A percentile compares a stretch with the other conserved stretches of the same genome.
phyloP scores from a whole-genome alignment of 257 asterid genomes.

The Eustoma russellianum region DNA sequence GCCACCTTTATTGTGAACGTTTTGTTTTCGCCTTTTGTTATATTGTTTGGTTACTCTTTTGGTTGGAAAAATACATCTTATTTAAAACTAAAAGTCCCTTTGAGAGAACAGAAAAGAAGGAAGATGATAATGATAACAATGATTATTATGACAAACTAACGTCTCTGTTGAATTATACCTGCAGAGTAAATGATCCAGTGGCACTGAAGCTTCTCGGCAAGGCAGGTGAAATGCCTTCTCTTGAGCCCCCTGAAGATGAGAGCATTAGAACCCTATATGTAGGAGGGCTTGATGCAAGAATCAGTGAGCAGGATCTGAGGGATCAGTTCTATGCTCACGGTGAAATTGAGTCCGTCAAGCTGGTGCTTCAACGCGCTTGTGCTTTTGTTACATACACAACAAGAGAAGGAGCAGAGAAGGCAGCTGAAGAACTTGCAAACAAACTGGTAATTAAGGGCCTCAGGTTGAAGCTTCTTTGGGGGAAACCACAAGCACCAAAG shows the following conservation, averaged over 20 bases:
- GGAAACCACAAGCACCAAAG: slow-evolving; percentile 73
- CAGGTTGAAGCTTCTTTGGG: slow-evolving; percentile 92
- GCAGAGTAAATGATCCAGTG: slow-evolving; percentile 91
- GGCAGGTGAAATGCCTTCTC: slow-evolving; percentile 99
- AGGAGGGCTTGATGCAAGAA: slow-evolving; percentile 89
- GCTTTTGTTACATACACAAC: slow-evolving; percentile 92
- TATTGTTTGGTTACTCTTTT: too few species aligned
- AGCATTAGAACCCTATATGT: slow-evolving; percentile 87
- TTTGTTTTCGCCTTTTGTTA: too few species aligned
- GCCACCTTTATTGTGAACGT: too few species aligned
- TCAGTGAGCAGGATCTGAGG: slow-evolving; percentile 76
- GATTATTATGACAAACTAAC: too few species aligned
- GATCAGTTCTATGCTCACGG: slow-evolving; percentile 94
- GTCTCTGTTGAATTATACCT: slow-evolving; percentile 3
- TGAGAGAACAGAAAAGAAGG: too few species aligned
- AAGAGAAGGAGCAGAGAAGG: slow-evolving; percentile 94
- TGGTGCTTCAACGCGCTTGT: slow-evolving; percentile 88
- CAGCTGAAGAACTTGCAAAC: slow-evolving; percentile 92
- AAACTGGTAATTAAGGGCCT: slow-evolving; percentile 81
- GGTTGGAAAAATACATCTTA: too few species aligned
- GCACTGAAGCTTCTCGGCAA: slow-evolving; percentile 79
- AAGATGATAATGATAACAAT: too few species aligned
- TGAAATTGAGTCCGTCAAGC: slow-evolving; percentile 84
- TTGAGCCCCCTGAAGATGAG: slow-evolving; percentile 95
- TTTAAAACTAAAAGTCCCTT: too few species aligned